Evolutionary conservation across 2,329 filamentous ascomycete species (phyloP).

Genomic region (Chalaropsis ovoidea): DNA sequence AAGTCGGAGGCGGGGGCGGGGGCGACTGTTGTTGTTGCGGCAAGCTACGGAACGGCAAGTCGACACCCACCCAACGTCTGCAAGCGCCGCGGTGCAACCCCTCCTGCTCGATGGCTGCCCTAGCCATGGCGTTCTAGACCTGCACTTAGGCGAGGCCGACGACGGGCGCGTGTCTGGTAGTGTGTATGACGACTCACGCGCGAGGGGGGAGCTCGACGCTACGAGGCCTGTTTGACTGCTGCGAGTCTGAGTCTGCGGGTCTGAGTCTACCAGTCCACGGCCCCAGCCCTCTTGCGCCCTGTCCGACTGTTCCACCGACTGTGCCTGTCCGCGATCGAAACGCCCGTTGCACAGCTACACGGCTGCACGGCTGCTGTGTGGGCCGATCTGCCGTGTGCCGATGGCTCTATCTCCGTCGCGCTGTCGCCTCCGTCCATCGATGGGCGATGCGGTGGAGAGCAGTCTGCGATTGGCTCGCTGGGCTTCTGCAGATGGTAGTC

Average conservation of each 20-base stretch:
- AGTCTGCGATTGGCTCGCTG: too few relatives aligned
- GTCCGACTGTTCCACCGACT: not conserved
- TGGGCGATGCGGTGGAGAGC: too few relatives aligned
- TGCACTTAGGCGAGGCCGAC: not conserved
- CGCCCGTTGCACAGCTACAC: not conserved
- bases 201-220: too few relatives aligned
- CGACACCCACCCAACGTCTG: too few relatives aligned
- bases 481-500: too few relatives aligned
- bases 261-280: not conserved
- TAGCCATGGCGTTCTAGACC: not conserved
- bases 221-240: too few relatives aligned
- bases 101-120: not conserved
- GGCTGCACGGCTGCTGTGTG: not conserved
- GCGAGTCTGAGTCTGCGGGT: too few relatives aligned
- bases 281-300: not conserved
- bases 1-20: not conserved
- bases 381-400: not conserved
- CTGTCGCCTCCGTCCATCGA: too few relatives aligned
- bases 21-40: too few relatives aligned
- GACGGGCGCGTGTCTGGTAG: not conserved
- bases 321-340: not conserved
- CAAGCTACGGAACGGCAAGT: too few relatives aligned
- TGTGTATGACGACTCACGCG: too few relatives aligned
- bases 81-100: not conserved
- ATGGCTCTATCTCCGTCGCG: too few relatives aligned